phyloP scores from a whole-genome alignment of 768 basidiomycete genomes.

The Mycena rebaudengoi region DNA sequence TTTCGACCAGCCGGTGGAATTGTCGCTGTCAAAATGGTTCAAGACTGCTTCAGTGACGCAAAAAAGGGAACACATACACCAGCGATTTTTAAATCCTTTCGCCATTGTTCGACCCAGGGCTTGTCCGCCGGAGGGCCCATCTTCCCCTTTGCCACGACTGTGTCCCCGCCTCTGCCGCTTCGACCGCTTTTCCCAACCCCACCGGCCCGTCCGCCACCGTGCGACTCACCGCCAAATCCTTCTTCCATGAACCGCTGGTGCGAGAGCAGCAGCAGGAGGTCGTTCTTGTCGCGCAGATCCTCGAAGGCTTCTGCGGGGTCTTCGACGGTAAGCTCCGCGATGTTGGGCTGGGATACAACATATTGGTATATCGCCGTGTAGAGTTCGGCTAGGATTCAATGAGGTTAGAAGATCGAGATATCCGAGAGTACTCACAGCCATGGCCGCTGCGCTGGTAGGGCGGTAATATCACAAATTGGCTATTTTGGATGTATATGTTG shows the following conservation, averaged over 20 bases:
- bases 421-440: conserved; percentile 70
- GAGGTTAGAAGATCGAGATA: background rate
- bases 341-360: conserved; percentile 66
- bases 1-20: conserved; percentile 91
- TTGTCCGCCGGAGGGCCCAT: conserved; percentile 83
- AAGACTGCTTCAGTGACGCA: conserved; percentile 6
- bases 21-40: no score
- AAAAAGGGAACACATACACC: conserved; percentile 57
- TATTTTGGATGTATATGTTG: conserved; percentile 40
- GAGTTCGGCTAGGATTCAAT: conserved; percentile 69
- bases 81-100: conserved; percentile 88
- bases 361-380: conserved; percentile 88
- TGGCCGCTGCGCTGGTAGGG: conserved; percentile 92
- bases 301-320: conserved; percentile 99
- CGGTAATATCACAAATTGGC: conserved; percentile 93
- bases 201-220: conserved; percentile 61
- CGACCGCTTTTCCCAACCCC: conserved; percentile 47
- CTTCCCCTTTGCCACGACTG: conserved; percentile 53
- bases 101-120: conserved; percentile 81
- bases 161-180: conserved; percentile 30
- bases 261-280: conserved; percentile 79
- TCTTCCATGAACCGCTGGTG: conserved; percentile 75
- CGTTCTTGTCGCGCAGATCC: conserved; percentile 92
- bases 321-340: conserved; percentile 96
- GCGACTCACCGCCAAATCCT: conserved; percentile 62